phyloP scores from a whole-genome alignment of 2,329 filamentous ascomycete genomes.

The Apiospora malaysiana region DNA sequence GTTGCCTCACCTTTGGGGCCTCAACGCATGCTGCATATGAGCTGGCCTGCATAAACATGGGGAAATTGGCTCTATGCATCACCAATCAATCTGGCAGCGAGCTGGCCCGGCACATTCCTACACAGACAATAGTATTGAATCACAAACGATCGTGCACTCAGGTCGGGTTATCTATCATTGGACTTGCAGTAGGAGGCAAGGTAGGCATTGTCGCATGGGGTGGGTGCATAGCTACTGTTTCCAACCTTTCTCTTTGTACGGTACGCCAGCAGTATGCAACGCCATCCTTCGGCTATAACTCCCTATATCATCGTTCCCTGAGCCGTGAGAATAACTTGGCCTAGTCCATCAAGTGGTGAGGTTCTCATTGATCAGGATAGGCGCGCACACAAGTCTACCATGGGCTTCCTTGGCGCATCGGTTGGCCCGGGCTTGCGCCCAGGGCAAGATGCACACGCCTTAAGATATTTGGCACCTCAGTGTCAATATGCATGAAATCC shows the following conservation, averaged over 20 bases:
- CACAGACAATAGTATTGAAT: neutral
- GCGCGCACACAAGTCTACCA: neutral
- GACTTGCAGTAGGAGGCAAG: neutral
- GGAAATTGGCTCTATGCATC: neutral
- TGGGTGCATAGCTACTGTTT: neutral
- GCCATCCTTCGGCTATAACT: neutral
- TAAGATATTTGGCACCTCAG: too few relatives aligned
- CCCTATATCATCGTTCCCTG: neutral
- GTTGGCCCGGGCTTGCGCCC: neutral
- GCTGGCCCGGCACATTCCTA: neutral
- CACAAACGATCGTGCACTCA: neutral
- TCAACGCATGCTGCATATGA: conserved; percentile 12
- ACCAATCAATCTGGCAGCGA: conserved; percentile 5
- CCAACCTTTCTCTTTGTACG: neutral
- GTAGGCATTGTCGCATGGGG: neutral
- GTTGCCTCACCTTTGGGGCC: conserved; percentile 16
- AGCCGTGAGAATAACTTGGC: neutral
- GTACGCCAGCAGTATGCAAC: neutral
- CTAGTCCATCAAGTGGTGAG: neutral
- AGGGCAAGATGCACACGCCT: too few relatives aligned
- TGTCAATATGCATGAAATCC: too few relatives aligned
- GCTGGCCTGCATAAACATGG: conserved; percentile 9
- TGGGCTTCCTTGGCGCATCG: neutral
- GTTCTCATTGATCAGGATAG: neutral
- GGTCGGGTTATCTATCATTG: neutral